Evolutionary conservation across 2,329 filamentous ascomycete genomes (phyloP).

Genomic region (Aphanocladium album): DNA sequence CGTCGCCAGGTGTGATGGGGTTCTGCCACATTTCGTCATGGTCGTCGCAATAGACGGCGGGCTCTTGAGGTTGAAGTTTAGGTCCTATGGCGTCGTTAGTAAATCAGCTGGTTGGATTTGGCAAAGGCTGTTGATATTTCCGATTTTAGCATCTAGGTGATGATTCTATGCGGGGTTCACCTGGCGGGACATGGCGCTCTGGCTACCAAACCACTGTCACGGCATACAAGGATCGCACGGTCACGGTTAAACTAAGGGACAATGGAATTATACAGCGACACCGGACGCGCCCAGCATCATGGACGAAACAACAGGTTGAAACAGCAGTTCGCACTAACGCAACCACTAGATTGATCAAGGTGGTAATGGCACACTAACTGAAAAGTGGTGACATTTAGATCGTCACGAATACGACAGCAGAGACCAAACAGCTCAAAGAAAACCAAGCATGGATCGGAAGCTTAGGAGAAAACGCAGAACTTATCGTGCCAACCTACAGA

Average conservation of each 20-base stretch:
- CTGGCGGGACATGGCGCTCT: no score
- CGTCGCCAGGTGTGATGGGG: no score
- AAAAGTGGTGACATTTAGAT: background rate
- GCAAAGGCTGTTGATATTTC: no score
- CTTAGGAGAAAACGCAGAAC: background rate
- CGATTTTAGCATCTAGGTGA: no score
- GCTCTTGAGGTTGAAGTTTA: no score
- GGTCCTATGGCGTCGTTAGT: no score
- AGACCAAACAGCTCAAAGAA: background rate
- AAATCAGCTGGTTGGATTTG: no score
- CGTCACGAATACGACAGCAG: background rate
- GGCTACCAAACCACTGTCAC: constrained; percentile 17
- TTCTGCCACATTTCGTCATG: no score
- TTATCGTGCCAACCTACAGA: no score
- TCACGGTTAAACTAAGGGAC: background rate
- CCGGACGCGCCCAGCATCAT: constrained; percentile 12
- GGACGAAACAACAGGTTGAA: constrained; percentile 19
- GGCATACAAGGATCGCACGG: background rate
- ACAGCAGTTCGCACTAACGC: constrained; percentile 16
- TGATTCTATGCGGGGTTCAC: no score
- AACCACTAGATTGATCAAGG: constrained; percentile 19
- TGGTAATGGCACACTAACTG: background rate
- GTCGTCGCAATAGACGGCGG: no score
- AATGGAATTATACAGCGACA: constrained; percentile 13
- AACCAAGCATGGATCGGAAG: background rate